A percentile compares a stretch with the other conserved stretches of the same genome.
phyloP scores from a whole-genome alignment of 176 grass and related monocot genomes.

The Eremochloa ophiuroides region DNA sequence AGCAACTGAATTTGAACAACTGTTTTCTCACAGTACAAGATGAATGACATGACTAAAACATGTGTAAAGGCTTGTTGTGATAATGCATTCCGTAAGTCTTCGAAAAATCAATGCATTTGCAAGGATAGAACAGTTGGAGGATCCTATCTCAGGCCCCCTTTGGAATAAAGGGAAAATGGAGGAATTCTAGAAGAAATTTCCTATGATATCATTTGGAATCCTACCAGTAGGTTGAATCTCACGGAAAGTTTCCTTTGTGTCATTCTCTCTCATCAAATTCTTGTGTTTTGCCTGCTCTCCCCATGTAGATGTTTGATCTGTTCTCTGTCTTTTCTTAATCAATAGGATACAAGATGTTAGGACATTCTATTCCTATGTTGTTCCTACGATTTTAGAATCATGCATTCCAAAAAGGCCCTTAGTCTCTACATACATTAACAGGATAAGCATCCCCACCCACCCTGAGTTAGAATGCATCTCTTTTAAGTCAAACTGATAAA shows the following conservation, averaged over 20 bases:
- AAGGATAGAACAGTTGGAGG: not conserved
- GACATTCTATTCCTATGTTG: not conserved
- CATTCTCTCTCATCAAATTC: not conserved
- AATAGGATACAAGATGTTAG: not conserved
- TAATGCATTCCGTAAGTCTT: not conserved
- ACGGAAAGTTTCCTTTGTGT: not conserved
- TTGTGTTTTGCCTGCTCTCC: not conserved
- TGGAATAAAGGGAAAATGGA: not conserved
- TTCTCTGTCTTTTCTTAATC: not conserved
- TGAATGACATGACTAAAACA: not conserved
- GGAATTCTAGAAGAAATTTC: not conserved
- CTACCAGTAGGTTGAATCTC: not conserved
- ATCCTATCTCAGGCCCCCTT: not conserved
- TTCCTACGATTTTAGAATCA: not conserved
- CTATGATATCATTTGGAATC: not conserved
- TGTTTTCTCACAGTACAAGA: not conserved
- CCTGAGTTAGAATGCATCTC: not conserved
- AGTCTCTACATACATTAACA: not conserved
- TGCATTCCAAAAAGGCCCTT: not conserved
- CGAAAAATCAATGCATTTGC: not conserved
- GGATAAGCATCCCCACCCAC: not conserved
- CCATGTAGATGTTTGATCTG: not conserved
- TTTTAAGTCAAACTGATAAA: constrained; percentile 26
- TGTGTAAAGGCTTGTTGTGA: not conserved
- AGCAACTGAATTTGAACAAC: not conserved